Conservation (phyloP, 495 filamentous ascomycete species). For the Poronia punctata region DNA sequence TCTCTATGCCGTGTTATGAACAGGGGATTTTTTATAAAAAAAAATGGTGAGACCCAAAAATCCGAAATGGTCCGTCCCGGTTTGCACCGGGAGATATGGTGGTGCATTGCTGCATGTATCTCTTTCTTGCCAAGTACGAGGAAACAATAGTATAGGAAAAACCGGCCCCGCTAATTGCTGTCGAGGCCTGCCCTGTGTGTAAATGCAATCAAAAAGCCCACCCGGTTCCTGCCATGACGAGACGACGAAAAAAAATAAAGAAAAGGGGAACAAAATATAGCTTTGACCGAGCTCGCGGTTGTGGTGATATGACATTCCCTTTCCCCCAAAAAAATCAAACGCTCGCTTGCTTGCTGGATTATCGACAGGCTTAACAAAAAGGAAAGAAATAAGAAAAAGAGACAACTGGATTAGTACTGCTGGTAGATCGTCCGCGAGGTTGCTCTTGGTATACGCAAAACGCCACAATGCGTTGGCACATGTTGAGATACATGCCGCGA, state of each 20-base stretch:
- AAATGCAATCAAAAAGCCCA: constrained; percentile 44
- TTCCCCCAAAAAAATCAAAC: constrained; percentile 24
- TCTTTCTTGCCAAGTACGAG: constrained; percentile 29
- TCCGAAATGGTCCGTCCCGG: constrained; percentile 35
- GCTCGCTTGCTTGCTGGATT: constrained; percentile 36
- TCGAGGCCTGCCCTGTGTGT: constrained; percentile 31
- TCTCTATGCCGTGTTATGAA: constrained; percentile 32
- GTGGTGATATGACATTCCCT: constrained; percentile 25
- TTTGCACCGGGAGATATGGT: constrained; percentile 33
- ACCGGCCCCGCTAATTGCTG: constrained; percentile 30
- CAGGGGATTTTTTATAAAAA: constrained; percentile 11
- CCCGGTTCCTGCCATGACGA: constrained; percentile 43
- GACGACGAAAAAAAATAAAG: constrained; percentile 11
- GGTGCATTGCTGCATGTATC: constrained; percentile 48
- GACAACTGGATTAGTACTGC: constrained; percentile 16
- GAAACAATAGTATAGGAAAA: constrained; percentile 29
- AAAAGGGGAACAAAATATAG: constrained; percentile 14
- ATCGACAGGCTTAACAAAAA: constrained; percentile 14
- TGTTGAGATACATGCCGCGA: constrained; percentile 23
- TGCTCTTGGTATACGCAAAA: constrained; percentile 36
- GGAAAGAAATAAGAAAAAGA: constrained; percentile 10
- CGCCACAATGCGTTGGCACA: constrained; percentile 29
- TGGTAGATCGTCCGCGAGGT: constrained; percentile 23
- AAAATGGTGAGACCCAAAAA: constrained; percentile 12
- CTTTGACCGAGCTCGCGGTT: constrained; percentile 38